Conservation (phyloP, 2,329 filamentous ascomycete species). For the Epichloe scottii region DNA sequence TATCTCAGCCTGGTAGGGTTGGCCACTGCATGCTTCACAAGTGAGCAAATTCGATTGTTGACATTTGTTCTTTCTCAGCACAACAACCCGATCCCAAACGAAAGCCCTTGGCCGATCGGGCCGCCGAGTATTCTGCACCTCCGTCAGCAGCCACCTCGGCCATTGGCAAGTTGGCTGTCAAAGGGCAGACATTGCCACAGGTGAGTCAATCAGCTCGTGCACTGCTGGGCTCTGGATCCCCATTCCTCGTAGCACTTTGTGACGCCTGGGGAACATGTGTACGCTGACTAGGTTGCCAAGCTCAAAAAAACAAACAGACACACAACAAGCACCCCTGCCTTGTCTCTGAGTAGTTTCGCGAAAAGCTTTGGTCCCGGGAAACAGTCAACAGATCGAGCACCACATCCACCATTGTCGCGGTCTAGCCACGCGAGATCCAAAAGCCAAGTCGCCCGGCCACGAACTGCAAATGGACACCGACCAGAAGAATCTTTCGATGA, state of each 20-base stretch:
- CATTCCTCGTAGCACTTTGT: background rate
- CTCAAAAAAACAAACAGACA: slow-evolving; percentile 28
- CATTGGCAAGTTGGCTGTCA: slow-evolving; percentile 27
- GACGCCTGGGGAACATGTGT: background rate
- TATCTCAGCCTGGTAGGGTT: slow-evolving; percentile 28
- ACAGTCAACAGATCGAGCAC: slow-evolving; percentile 34
- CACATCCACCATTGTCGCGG: slow-evolving; percentile 39
- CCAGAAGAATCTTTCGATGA: slow-evolving; percentile 26
- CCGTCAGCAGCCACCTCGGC: slow-evolving; percentile 17
- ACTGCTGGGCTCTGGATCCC: background rate
- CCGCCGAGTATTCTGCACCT: slow-evolving; percentile 34
- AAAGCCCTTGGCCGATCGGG: slow-evolving; percentile 43
- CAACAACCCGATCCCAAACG: slow-evolving; percentile 46
- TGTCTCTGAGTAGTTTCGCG: slow-evolving; percentile 35
- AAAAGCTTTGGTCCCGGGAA: slow-evolving; percentile 45
- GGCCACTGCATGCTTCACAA: background rate
- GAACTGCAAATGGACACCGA: slow-evolving; percentile 28
- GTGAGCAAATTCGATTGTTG: slow-evolving; percentile 3
- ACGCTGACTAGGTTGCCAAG: slow-evolving; percentile 10
- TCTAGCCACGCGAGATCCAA: slow-evolving; percentile 33
- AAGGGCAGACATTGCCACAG: slow-evolving; percentile 28
- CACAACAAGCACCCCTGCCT: slow-evolving; percentile 16
- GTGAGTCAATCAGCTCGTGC: slow-evolving; percentile 9
- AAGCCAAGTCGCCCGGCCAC: slow-evolving; percentile 24
- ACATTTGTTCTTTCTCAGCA: slow-evolving; percentile 24